These are phyloP conservation scores for Zalerion maritima DNA, from an alignment of 495 filamentous ascomycete species.

Conservation along the genomic window DNA sequence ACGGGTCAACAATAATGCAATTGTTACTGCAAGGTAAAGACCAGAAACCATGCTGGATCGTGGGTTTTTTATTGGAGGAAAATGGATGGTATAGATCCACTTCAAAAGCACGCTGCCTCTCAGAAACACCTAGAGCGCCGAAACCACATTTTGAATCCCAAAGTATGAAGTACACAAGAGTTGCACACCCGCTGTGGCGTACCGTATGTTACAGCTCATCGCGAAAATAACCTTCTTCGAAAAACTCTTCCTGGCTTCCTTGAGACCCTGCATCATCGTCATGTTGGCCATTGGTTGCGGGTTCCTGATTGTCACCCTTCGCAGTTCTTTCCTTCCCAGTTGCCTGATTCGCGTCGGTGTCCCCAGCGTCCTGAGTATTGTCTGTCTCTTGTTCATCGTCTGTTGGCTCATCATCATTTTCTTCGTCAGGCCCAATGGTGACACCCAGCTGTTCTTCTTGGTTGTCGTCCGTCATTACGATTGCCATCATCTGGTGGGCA, in stretches of 20 bases:
- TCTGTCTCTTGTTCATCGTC: constrained; percentile 29
- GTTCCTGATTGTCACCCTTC: constrained; percentile 2
- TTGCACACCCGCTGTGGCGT: no score
- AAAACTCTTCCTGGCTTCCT: constrained; percentile 32
- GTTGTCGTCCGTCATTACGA: constrained; percentile 22
- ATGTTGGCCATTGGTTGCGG: constrained; percentile 3
- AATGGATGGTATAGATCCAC: no score
- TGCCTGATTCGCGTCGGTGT: not conserved
- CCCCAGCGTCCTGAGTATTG: constrained; percentile 6
- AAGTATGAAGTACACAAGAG: no score
- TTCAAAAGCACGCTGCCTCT: no score
- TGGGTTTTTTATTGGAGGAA: no score
- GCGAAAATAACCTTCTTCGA: constrained; percentile 24
- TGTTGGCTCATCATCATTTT: constrained; percentile 17
- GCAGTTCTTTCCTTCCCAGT: not conserved
- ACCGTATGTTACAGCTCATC: not conserved
- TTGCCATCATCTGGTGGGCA: constrained; percentile 25
- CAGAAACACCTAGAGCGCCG: no score
- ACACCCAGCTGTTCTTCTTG: constrained; percentile 22
- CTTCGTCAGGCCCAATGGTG: constrained; percentile 27
- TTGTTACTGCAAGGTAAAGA: no score
- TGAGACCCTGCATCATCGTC: constrained; percentile 10
- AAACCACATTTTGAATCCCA: no score
- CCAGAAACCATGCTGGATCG: no score
- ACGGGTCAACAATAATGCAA: no score